A percentile compares a stretch with the other conserved stretches of the same genome.
phyloP scores from a whole-genome alignment of 1,139 yeast species.

The Saccharomyces hybrid region DNA sequence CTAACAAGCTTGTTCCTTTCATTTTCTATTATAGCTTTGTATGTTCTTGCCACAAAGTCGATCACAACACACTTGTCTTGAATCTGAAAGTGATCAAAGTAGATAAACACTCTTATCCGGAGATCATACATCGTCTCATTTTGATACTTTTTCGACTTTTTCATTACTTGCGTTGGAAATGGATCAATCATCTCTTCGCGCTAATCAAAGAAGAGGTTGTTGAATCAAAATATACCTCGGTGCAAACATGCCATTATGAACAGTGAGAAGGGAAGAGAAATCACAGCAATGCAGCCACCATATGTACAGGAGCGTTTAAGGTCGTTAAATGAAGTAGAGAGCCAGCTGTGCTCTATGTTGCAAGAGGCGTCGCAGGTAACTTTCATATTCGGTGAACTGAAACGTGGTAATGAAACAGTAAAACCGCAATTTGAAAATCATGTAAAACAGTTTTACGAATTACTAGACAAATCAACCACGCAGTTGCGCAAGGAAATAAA shows the following conservation, averaged over 20 bases:
- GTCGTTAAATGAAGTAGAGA: conserved; percentile 35
- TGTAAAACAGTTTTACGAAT: conserved; percentile 21
- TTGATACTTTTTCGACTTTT: too few relatives aligned
- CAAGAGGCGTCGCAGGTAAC: conserved; percentile 36
- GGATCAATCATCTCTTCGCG: too few relatives aligned
- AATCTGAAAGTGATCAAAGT: too few relatives aligned
- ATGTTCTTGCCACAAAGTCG: too few relatives aligned
- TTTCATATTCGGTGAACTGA: conserved; percentile 29
- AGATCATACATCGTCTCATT: too few relatives aligned
- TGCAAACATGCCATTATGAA: not conserved
- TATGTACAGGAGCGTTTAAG: conserved; percentile 34
- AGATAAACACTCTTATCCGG: too few relatives aligned
- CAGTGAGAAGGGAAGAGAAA: not conserved
- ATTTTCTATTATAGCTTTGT: too few relatives aligned
- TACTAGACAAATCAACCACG: conserved; percentile 19
- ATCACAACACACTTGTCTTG: too few relatives aligned
- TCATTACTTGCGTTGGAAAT: too few relatives aligned
- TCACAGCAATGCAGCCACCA: conserved; percentile 24
- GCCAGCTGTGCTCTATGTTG: conserved; percentile 33
- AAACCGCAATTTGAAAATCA: conserved; percentile 27
- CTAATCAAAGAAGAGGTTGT: not conserved
- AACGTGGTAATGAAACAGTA: conserved; percentile 23
- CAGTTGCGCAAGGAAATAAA: conserved; percentile 24
- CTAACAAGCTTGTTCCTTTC: too few relatives aligned
- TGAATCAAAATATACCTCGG: not conserved